Percentiles rank a stretch among this genome's conserved stretches.
phyloP scores from a whole-genome alignment of 345 rosid species.

The Melastoma malabathricum region DNA sequence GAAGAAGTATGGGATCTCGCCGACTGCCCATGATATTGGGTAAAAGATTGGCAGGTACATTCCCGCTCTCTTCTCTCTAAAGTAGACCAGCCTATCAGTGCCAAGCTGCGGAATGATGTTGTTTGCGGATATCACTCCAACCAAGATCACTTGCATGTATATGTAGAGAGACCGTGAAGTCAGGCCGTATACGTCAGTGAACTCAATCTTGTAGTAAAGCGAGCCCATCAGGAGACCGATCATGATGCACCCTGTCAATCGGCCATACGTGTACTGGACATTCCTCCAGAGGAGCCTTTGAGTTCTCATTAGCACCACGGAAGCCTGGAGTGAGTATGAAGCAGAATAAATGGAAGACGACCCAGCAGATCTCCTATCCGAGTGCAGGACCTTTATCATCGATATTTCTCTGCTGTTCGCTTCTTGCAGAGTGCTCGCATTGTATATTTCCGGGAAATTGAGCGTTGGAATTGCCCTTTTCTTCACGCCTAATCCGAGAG shows the following conservation, averaged over 20 bases:
- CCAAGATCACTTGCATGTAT: conserved; percentile 23
- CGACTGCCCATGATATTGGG: conserved; percentile 23
- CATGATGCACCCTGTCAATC: conserved; percentile 17
- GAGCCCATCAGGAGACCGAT: conserved; percentile 22
- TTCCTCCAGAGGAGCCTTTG: conserved; percentile 24
- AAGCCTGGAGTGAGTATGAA: conserved; percentile 18
- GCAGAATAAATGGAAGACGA: conserved; percentile 9
- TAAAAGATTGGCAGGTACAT: conserved; percentile 26
- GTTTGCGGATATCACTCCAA: conserved; percentile 21
- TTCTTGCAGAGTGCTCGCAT: conserved; percentile 13
- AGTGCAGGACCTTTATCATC: conserved; percentile 7
- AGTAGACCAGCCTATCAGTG: conserved; percentile 20
- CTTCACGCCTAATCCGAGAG: conserved; percentile 16
- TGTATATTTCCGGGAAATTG: conserved; percentile 16
- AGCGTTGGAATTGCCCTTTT: conserved; percentile 3
- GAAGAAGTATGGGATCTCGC: conserved; percentile 21
- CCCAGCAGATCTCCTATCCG: conserved; percentile 6
- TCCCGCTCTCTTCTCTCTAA: conserved; percentile 21
- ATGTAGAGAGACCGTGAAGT: conserved; percentile 14
- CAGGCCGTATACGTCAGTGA: conserved; percentile 10
- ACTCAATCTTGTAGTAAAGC: conserved; percentile 13
- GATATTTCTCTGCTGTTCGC: conserved; percentile 10
- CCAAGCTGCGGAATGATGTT: conserved; percentile 22
- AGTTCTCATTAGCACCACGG: conserved; percentile 16
- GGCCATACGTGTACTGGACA: conserved; percentile 15